Percentiles rank a stretch among this genome's conserved stretches.
Conservation (phyloP, 2,329 filamentous ascomycete species). For the Tolypocladium cylindrosporum region DNA sequence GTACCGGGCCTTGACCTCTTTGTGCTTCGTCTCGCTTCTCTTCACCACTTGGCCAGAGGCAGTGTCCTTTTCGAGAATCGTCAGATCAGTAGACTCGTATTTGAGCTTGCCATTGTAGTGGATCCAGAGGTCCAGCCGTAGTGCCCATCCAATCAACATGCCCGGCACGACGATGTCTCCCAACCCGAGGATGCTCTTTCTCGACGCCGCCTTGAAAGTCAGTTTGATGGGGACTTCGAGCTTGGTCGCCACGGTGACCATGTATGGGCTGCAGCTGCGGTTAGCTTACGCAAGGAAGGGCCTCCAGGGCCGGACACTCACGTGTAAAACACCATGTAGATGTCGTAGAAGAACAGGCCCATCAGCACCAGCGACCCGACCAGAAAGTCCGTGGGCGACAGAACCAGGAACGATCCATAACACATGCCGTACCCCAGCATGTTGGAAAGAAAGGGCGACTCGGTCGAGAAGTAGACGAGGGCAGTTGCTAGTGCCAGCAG, state of each 20-base stretch:
- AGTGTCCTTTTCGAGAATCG: slow-evolving; percentile 21
- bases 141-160: slow-evolving; percentile 76
- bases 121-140: slow-evolving; percentile 85
- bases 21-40: slow-evolving; percentile 28
- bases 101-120: slow-evolving; percentile 64
- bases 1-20: slow-evolving; percentile 41
- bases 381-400: slow-evolving; percentile 81
- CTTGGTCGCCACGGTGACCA: slow-evolving; percentile 79
- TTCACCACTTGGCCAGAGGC: slow-evolving; percentile 23
- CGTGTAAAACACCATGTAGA: slow-evolving; percentile 85
- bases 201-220: slow-evolving; percentile 59
- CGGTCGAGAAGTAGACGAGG: slow-evolving; percentile 58
- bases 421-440: slow-evolving; percentile 79
- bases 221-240: slow-evolving; percentile 92
- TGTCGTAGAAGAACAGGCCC: slow-evolving; percentile 88
- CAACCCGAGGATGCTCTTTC: slow-evolving; percentile 73
- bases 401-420: slow-evolving; percentile 69
- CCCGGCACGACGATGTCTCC: slow-evolving; percentile 93
- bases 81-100: slow-evolving; percentile 25
- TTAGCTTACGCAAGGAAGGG: not conserved
- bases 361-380: slow-evolving; percentile 70
- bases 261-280: slow-evolving; percentile 49
- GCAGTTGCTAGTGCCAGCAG: slow-evolving; percentile 43
- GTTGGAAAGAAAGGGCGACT: slow-evolving; percentile 58
- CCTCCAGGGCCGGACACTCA: slow-evolving; percentile 25